phyloP scores from a whole-genome alignment of 257 asterid genomes.

The Solanum piurae region DNA sequence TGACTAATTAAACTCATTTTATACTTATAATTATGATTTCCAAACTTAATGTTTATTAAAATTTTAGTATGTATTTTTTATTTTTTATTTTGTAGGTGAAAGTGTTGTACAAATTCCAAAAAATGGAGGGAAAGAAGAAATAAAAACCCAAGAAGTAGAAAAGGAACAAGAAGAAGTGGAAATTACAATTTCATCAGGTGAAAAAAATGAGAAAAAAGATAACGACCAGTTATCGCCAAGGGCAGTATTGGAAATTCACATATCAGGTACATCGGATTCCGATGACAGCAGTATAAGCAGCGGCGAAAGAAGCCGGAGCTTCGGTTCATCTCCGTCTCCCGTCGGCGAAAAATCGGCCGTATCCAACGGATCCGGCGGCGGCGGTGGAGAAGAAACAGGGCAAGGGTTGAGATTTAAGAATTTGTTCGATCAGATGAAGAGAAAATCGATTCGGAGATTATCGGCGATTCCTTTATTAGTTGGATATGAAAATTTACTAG shows the following conservation, averaged over 20 bases:
- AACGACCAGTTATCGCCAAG: slow-evolving; percentile 47
- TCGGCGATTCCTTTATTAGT: slow-evolving; percentile 14
- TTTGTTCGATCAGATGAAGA: slow-evolving; percentile 45
- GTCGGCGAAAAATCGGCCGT: slow-evolving; percentile 9
- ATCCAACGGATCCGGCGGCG: neutral
- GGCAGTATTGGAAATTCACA: slow-evolving; percentile 62
- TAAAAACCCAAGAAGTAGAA: neutral
- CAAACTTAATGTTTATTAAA: neutral
- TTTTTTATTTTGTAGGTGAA: slow-evolving; percentile 2
- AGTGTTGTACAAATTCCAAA: neutral
- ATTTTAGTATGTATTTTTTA: neutral
- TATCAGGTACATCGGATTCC: slow-evolving; percentile 32
- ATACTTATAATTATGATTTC: neutral
- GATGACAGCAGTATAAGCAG: slow-evolving; percentile 15
- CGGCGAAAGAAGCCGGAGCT: slow-evolving; percentile 31
- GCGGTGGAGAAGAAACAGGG: neutral
- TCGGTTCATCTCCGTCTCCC: slow-evolving; percentile 10
- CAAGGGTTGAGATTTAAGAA: slow-evolving; percentile 38
- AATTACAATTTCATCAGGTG: neutral
- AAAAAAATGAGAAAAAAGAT: neutral
- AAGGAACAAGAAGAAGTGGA: neutral
- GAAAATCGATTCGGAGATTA: slow-evolving; percentile 29
- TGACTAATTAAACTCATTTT: too few species aligned
- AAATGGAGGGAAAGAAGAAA: neutral
- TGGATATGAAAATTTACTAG: slow-evolving; percentile 19